These are phyloP conservation scores for Liquidambar formosana DNA, from an alignment of 164 flowering plant genomes.

Conservation along the genomic window DNA sequence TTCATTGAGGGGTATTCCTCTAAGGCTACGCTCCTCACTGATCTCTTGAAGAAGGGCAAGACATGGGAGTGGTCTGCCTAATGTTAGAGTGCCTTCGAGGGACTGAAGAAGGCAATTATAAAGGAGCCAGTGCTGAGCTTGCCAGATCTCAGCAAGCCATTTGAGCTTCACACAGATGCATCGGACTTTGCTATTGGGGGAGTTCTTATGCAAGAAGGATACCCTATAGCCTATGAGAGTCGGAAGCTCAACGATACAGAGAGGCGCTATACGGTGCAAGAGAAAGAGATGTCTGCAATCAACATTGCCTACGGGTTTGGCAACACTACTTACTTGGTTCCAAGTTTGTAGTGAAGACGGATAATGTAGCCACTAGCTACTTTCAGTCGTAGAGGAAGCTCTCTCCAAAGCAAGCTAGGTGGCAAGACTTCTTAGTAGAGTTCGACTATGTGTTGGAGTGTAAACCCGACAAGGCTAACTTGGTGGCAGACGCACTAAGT, in stretches of 20 bases:
- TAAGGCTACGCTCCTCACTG: background rate
- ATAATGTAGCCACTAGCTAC: constrained; percentile 8
- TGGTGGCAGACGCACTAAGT: constrained; percentile 4
- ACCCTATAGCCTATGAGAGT: constrained; percentile 16
- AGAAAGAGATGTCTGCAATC: constrained; percentile 9
- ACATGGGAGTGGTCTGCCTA: background rate
- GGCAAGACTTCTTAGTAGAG: constrained; percentile 15
- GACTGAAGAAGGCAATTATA: background rate
- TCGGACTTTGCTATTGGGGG: constrained; percentile 16
- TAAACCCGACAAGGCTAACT: background rate
- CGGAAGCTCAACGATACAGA: constrained; percentile 14
- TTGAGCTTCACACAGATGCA: constrained; percentile 11
- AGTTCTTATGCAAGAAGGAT: constrained; percentile 7
- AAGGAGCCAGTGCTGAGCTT: constrained; percentile 5
- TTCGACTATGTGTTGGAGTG: constrained; percentile 10
- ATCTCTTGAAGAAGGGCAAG: constrained; percentile 8
- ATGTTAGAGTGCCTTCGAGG: constrained; percentile 7
- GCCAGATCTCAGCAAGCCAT: background rate
- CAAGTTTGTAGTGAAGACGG: background rate
- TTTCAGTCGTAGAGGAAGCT: constrained; percentile 12
- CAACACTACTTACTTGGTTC: constrained; percentile 2
- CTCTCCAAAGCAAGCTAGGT: background rate
- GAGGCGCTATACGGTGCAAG: constrained; percentile 18
- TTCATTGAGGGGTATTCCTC: constrained; percentile 1
- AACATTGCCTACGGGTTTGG: constrained; percentile 13